Evolutionary conservation across 139 green algal species (phyloP).

Genomic region (Closterium sp.): DNA sequence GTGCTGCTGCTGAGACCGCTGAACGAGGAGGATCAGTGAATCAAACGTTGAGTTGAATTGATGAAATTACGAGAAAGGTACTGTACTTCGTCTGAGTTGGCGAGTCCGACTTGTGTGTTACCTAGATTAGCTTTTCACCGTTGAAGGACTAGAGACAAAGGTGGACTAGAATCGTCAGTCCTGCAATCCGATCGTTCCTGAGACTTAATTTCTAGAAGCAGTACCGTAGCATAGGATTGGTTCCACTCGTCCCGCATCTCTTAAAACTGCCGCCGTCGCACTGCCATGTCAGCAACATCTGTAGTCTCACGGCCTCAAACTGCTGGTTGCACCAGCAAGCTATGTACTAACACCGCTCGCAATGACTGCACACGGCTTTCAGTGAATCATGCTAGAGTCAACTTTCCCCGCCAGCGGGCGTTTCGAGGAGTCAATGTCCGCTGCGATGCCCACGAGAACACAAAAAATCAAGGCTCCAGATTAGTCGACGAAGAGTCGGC

Average conservation of each 20-base stretch:
- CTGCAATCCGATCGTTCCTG: not conserved
- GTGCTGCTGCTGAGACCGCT: not conserved
- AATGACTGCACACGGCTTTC: not conserved
- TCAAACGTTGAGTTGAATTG: not conserved
- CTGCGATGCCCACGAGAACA: not conserved
- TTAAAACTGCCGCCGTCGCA: not conserved
- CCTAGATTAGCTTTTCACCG: not conserved
- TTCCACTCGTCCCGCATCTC: not conserved
- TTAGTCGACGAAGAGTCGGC: not conserved
- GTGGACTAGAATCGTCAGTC: not conserved
- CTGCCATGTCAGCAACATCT: not conserved
- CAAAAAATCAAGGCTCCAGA: not conserved
- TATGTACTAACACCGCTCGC: not conserved
- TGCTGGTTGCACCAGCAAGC: not conserved
- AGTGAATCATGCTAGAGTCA: not conserved
- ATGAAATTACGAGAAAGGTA: not conserved
- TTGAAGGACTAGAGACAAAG: not conserved
- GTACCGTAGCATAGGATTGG: not conserved
- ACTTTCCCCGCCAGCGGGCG: not conserved
- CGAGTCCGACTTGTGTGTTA: not conserved
- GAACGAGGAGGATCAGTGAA: not conserved
- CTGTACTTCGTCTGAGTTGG: not conserved
- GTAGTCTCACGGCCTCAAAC: not conserved
- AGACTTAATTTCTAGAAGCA: not conserved
- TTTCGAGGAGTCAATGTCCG: not conserved